A percentile compares a stretch with the other conserved stretches of the same genome.
phyloP scores from a whole-genome alignment of 148 eudicot species.

The Nepenthes gracilis region DNA sequence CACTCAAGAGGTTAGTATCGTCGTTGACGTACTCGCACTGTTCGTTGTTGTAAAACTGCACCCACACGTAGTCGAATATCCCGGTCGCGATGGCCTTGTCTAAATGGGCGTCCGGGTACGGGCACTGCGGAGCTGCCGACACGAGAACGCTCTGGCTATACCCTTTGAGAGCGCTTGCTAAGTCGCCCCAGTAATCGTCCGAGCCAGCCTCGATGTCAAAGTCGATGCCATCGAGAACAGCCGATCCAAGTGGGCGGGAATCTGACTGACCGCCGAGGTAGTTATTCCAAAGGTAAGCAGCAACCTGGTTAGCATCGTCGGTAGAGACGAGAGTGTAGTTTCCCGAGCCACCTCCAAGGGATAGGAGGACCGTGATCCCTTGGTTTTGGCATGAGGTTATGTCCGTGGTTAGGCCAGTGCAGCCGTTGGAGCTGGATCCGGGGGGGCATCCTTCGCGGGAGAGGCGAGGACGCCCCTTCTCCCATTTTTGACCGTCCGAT shows the following conservation, averaged over 20 bases:
- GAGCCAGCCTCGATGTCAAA: conserved; percentile 13
- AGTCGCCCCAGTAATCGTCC: background rate
- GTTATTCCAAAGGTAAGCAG: conserved; percentile 13
- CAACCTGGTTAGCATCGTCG: conserved; percentile 13
- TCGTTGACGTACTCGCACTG: conserved; percentile 6
- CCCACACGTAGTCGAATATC: conserved; percentile 27
- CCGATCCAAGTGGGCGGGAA: conserved; percentile 15
- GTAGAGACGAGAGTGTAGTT: conserved; percentile 14
- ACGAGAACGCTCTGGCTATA: conserved; percentile 10
- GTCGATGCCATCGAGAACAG: conserved; percentile 19
- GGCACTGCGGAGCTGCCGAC: conserved; percentile 24
- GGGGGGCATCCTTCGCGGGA: no score
- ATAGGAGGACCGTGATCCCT: conserved; percentile 24
- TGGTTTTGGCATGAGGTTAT: conserved; percentile 16
- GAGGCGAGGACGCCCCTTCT: no score
- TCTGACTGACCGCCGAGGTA: conserved; percentile 8
- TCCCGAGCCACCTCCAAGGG: conserved; percentile 23
- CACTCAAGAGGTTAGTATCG: background rate
- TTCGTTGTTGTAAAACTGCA: conserved; percentile 28
- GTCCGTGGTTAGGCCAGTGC: conserved; percentile 8
- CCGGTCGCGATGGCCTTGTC: conserved; percentile 19
- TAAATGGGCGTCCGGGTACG: conserved; percentile 15
- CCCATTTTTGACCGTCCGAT: no score
- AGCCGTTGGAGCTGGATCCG: conserved; percentile 11
- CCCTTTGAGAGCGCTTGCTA: conserved; percentile 1